These are phyloP conservation scores for Strobilomyces dryophilus DNA, from an alignment of 768 basidiomycete genomes.

Conservation along the genomic window DNA sequence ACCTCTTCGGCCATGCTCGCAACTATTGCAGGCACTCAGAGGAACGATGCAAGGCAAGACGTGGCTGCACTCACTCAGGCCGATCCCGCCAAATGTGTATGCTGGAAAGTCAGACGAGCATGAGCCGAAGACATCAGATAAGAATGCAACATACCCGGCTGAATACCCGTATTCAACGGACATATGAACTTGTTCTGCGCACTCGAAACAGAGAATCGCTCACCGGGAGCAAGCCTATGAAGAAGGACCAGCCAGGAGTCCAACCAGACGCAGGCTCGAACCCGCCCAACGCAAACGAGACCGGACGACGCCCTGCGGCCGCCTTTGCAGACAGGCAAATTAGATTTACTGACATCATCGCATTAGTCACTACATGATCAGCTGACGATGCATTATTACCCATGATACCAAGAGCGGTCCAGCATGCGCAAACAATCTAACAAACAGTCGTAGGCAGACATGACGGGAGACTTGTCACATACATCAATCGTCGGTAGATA, in stretches of 20 bases:
- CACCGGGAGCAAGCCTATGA: slow-evolving; percentile 59
- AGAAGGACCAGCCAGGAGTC: slow-evolving; percentile 66
- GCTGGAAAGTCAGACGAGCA: slow-evolving; percentile 34
- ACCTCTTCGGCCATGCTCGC: slow-evolving; percentile 70
- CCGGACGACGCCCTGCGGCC: slow-evolving; percentile 49
- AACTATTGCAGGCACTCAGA: slow-evolving; percentile 32
- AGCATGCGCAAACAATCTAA: slow-evolving; percentile 56
- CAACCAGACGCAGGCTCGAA: slow-evolving; percentile 65
- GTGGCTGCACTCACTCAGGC: slow-evolving; percentile 50
- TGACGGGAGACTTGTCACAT: slow-evolving; percentile 4
- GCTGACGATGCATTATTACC: slow-evolving; percentile 26
- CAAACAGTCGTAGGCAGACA: slow-evolving; percentile 2
- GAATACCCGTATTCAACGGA: neutral
- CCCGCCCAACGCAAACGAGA: slow-evolving; percentile 51
- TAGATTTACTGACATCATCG: slow-evolving; percentile 44
- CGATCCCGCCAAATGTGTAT: slow-evolving; percentile 55
- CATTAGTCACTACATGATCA: slow-evolving; percentile 3
- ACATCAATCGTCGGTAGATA: slow-evolving; percentile 50
- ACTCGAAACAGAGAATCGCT: slow-evolving; percentile 7
- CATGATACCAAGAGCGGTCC: slow-evolving; percentile 57
- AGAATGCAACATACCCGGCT: slow-evolving; percentile 31
- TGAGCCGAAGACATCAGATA: neutral
- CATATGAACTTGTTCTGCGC: neutral
- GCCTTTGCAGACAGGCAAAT: slow-evolving; percentile 56
- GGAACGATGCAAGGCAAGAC: neutral